Conservation (phyloP, 2,329 filamentous ascomycete genomes). For the Talaromyces sp. region DNA sequence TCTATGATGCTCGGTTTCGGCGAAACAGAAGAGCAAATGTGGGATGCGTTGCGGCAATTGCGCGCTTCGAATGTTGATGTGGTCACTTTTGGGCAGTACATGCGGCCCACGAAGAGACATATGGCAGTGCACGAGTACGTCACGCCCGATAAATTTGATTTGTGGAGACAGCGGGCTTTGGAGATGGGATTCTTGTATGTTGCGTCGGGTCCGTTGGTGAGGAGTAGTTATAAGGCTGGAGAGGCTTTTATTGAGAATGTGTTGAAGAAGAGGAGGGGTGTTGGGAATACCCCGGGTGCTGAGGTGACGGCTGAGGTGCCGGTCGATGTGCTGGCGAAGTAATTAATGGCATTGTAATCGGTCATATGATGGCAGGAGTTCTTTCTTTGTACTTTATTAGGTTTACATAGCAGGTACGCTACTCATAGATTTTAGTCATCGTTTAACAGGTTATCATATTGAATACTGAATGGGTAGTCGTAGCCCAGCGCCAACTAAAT, state of each 20-base stretch:
- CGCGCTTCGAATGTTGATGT: constrained; percentile 81
- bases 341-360: not conserved
- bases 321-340: not conserved
- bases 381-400: not conserved
- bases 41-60: constrained; percentile 74
- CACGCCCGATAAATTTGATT: constrained; percentile 83
- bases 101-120: constrained; percentile 96
- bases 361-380: not conserved
- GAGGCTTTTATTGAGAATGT: constrained; percentile 99
- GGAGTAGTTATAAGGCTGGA: constrained; percentile 95
- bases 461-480: not conserved
- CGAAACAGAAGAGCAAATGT: constrained; percentile 83
- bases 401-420: not conserved
- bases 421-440: not conserved
- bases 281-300: constrained; percentile 17
- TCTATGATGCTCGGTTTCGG: constrained; percentile 95
- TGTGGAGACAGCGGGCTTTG: constrained; percentile 83
- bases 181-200: constrained; percentile 97
- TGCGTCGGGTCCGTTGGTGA: constrained; percentile 85
- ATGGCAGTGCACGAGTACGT: constrained; percentile 97
- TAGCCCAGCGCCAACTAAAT: not conserved
- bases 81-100: constrained; percentile 99
- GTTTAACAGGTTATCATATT: not conserved
- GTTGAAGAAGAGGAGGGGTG: constrained; percentile 67
- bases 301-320: constrained; percentile 23